A percentile compares a stretch with the other conserved stretches of the same genome.
These are phyloP conservation scores for Parastagonospora nodorum DNA, from an alignment of 2,329 filamentous ascomycete genomes.

Conservation along the genomic window DNA sequence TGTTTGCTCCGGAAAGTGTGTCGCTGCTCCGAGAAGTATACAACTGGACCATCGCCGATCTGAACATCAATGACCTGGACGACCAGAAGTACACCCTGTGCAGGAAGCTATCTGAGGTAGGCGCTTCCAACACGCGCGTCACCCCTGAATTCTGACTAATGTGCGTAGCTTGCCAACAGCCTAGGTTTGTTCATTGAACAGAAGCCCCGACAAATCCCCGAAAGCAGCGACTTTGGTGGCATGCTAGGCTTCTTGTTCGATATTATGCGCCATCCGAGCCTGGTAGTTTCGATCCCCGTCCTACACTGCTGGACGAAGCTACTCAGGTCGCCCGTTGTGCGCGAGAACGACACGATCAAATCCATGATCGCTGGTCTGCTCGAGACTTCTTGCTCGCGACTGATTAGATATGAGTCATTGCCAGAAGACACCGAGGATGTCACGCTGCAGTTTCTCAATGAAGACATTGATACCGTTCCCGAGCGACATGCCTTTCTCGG, in stretches of 20 bases:
- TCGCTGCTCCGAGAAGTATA: constrained; percentile 74
- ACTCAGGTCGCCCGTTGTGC: constrained; percentile 72
- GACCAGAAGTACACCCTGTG: constrained; percentile 90
- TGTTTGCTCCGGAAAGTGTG: constrained; percentile 75
- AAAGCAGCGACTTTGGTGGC: constrained; percentile 68
- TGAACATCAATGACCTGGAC: constrained; percentile 80
- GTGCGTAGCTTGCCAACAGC: constrained; percentile 75
- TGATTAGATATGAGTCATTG: constrained; percentile 86
- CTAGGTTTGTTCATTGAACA: constrained; percentile 83
- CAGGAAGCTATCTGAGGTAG: constrained; percentile 92
- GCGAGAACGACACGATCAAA: constrained; percentile 65
- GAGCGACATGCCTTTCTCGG: constrained; percentile 94
- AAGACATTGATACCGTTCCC: constrained; percentile 93
- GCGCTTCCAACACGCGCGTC: constrained; percentile 12
- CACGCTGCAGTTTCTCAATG: constrained; percentile 79
- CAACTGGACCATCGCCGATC: constrained; percentile 78
- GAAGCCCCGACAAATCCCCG: constrained; percentile 70
- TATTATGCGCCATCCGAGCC: constrained; percentile 81
- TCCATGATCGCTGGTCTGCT: constrained; percentile 74
- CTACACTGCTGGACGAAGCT: constrained; percentile 89
- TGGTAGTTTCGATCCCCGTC: constrained; percentile 91
- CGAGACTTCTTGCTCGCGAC: constrained; percentile 79
- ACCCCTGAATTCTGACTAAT: constrained; percentile 23
- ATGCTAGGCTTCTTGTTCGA: constrained; percentile 80
- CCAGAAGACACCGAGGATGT: constrained; percentile 81